Conservation (phyloP, 2,329 filamentous ascomycete genomes). For the Thelonectria discophora region DNA sequence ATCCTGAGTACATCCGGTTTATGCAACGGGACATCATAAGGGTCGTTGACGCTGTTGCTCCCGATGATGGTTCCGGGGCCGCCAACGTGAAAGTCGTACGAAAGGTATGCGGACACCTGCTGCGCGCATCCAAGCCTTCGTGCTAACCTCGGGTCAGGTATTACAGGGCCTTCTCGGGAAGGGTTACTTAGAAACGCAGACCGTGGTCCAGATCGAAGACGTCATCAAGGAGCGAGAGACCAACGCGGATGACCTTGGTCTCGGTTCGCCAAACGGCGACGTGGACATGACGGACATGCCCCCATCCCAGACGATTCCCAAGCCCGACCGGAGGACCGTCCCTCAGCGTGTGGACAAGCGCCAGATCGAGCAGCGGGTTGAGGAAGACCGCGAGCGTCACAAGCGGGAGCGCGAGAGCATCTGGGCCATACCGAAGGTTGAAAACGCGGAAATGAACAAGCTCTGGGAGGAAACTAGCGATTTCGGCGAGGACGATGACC, state of each 20-base stretch:
- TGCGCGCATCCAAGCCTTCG: conserved; percentile 12
- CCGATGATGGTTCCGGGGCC: conserved; percentile 84
- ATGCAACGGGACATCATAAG: conserved; percentile 92
- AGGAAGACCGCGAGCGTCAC: conserved; percentile 94
- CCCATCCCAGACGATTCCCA: conserved; percentile 52
- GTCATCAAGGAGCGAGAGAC: conserved; percentile 82
- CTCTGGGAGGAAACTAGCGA: conserved; percentile 90
- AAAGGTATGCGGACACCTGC: conserved; percentile 61
- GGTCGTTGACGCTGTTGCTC: conserved; percentile 91
- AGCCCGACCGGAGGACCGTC: conserved; percentile 44
- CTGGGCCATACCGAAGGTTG: conserved; percentile 78
- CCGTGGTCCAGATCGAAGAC: conserved; percentile 81
- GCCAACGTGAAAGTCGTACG: conserved; percentile 94
- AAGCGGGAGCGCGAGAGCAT: conserved; percentile 91
- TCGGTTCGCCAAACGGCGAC: conserved; percentile 60
- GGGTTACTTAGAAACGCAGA: conserved; percentile 76
- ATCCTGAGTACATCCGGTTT: conserved; percentile 88
- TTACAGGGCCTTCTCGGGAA: conserved; percentile 76
- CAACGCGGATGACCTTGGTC: conserved; percentile 63
- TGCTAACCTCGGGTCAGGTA: conserved; percentile 57
- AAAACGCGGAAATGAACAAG: conserved; percentile 77
- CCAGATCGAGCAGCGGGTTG: conserved; percentile 94
- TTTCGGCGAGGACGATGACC: conserved; percentile 85
- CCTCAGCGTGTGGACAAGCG: conserved; percentile 74
- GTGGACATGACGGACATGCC: conserved; percentile 53